A percentile compares a stretch with the other conserved stretches of the same genome.
Conservation (phyloP, 345 rosid genomes). For the Citrus unshiu region DNA sequence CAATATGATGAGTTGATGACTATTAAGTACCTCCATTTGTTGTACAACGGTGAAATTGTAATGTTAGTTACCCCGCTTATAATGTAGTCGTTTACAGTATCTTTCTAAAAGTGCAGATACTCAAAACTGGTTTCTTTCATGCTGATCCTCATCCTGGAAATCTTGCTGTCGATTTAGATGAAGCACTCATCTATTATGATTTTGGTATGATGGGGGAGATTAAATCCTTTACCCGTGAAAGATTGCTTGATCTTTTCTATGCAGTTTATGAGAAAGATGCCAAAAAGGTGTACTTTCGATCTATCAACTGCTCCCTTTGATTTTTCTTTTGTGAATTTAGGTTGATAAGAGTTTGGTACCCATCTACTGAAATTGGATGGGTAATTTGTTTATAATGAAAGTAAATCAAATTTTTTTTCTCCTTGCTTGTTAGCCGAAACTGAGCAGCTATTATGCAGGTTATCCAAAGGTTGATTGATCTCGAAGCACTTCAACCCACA, state of each 20-base stretch:
- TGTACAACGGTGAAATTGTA: not conserved
- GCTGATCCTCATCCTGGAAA: conserved; percentile 99
- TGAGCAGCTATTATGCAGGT: conserved; percentile 55
- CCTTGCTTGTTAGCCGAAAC: not conserved
- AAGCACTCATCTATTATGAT: conserved; percentile 85
- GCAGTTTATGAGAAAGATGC: conserved; percentile 94
- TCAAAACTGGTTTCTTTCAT: conserved; percentile 93
- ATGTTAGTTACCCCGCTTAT: not conserved
- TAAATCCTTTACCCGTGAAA: conserved; percentile 79
- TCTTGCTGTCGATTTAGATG: conserved; percentile 83
- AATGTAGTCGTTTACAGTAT: conserved; percentile 2
- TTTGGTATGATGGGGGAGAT: conserved; percentile 99
- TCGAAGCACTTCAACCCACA: conserved; percentile 90
- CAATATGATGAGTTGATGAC: conserved; percentile 2
- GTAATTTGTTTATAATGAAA: not conserved
- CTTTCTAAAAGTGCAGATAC: conserved; percentile 47
- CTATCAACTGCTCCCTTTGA: conserved; percentile 4
- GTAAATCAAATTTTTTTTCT: not conserved
- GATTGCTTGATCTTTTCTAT: conserved; percentile 86
- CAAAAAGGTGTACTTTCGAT: conserved; percentile 53
- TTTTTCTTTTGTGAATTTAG: not conserved
- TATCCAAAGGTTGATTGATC: conserved; percentile 71
- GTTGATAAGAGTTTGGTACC: not conserved
- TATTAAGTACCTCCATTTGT: not conserved
- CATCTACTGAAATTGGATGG: not conserved